Evolutionary conservation across 2,329 filamentous ascomycete genomes (phyloP), one percentile per base, ranked within the genome.

Genomic region (Tolypocladium pustulatum): DNA sequence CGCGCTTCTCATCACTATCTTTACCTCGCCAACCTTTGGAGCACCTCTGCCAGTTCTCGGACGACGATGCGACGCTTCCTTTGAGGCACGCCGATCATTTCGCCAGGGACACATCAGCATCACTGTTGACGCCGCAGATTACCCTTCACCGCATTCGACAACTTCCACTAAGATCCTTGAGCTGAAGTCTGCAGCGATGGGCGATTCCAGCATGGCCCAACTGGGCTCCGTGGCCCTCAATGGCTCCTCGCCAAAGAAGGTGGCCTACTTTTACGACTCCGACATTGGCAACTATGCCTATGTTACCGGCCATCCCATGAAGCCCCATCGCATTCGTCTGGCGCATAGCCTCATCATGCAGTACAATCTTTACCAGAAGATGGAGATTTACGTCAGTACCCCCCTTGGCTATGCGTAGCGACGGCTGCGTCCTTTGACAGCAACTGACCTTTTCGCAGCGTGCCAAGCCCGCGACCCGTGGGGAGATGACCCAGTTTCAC

Each of bases 261-360:
- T 97, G 60, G 93, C 93, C 58, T 97, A 97, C 77, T 97, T 97
- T 75, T 97, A 97, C 81, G 93, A 97, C 71, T 95, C 90, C 3
- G 93, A 97, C 76, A 94, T 97, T 70, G 93, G 93, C 64, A 97
- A 97, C 75, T 97, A 97, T 78, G 92, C 93, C 71, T 97, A 97
- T 70, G 91, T 96, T 59, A 91, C 91, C 62, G 91, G 91, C 25
- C 94, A 99, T 78, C 94, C 94, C 49, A 99, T 99, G 94, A 99
- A 99, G 75, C 94, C 94, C 62, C 96, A 96, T 83, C 88, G 94
- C 27, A 87, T 99, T 67, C 91, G 92, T 25, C 78, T 99, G 65
- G 95, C 94, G 55, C 96, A 99, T 73, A 94, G 95, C 68, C 82
- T 99, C 65, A 91, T 99, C 58, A 89, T 97, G 80, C 91, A 94